These are phyloP conservation scores for Calophaca sinica DNA, from an alignment of 306 rosid species.

Conservation along the genomic window DNA sequence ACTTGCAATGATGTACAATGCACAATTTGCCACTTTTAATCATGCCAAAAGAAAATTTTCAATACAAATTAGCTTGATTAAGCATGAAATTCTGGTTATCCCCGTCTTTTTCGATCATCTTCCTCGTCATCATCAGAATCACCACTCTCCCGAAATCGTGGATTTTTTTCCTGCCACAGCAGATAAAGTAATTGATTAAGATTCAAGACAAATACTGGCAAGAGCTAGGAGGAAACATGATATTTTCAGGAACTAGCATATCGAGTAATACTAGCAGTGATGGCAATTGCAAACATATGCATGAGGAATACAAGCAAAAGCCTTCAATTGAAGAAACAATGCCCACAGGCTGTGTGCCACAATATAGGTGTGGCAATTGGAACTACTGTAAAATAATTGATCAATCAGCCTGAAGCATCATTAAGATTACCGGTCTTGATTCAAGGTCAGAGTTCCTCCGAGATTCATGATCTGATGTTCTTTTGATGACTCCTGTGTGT, in stretches of 20 bases:
- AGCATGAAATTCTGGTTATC: slow-evolving; percentile 44
- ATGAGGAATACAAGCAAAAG: slow-evolving; percentile 16
- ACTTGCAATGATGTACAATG: slow-evolving; percentile 30
- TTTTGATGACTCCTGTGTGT: slow-evolving; percentile 66
- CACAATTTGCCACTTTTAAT: slow-evolving; percentile 40
- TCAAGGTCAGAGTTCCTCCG: slow-evolving; percentile 79
- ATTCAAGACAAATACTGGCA: neutral
- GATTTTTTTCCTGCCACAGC: slow-evolving; percentile 85
- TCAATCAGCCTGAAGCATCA: slow-evolving; percentile 34
- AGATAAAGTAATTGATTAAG: slow-evolving; percentile 32
- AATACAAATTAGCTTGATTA: slow-evolving; percentile 22
- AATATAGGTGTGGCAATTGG: slow-evolving; percentile 19
- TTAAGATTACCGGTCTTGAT: slow-evolving; percentile 73
- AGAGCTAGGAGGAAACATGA: slow-evolving; percentile 2
- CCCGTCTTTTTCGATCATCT: slow-evolving; percentile 70
- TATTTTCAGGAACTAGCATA: slow-evolving; percentile 1
- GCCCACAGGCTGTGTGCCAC: neutral
- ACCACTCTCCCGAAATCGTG: slow-evolving; percentile 97
- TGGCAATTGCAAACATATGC: slow-evolving; percentile 1
- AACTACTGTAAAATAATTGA: slow-evolving; percentile 8
- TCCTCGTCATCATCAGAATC: slow-evolving; percentile 97
- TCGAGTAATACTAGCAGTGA: neutral
- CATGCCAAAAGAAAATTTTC: slow-evolving; percentile 12
- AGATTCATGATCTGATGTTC: slow-evolving; percentile 73
- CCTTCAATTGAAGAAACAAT: slow-evolving; percentile 27